A percentile compares a stretch with the other conserved stretches of the same genome.
Evolutionary conservation across 1,284 basidiomycete species (phyloP).

Genomic region (Malassezia sp.): DNA sequence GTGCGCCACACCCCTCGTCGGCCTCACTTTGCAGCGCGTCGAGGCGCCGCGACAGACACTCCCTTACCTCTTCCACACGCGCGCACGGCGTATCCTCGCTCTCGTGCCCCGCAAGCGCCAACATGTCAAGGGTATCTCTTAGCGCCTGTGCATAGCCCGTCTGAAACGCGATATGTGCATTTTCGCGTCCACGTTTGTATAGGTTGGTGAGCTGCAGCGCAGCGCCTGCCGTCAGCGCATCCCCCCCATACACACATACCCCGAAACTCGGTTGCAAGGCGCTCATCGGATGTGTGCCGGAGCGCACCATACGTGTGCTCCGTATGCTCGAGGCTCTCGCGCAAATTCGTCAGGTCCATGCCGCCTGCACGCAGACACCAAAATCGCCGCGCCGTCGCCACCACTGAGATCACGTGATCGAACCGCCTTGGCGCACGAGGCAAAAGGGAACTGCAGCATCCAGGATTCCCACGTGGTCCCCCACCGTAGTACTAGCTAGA

Average conservation of each 20-base stretch:
- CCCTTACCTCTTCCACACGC: too few relatives aligned
- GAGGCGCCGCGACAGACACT: slow-evolving; percentile 6
- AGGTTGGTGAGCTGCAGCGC: slow-evolving; percentile 16
- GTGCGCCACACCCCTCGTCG: background rate
- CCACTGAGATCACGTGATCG: background rate
- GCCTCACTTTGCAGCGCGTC: slow-evolving; percentile 10
- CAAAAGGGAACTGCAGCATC: slow-evolving; percentile 54
- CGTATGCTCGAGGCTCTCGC: slow-evolving; percentile 12
- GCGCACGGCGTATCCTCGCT: background rate
- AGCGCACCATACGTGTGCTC: background rate
- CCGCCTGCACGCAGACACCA: background rate
- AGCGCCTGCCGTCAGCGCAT: slow-evolving; percentile 1
- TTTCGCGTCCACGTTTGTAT: slow-evolving; percentile 13
- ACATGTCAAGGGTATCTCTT: slow-evolving; percentile 8
- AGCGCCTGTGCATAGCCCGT: slow-evolving; percentile 10
- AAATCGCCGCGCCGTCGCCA: background rate
- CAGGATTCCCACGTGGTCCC: slow-evolving; percentile 71
- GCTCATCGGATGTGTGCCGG: slow-evolving; percentile 8
- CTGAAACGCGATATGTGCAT: slow-evolving; percentile 7
- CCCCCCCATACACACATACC: slow-evolving; percentile 1
- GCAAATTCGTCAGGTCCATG: slow-evolving; percentile 16
- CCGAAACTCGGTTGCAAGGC: slow-evolving; percentile 13
- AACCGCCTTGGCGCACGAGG: too few relatives aligned
- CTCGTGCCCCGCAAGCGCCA: background rate
- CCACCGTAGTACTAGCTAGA: slow-evolving; percentile 72